Conservation (phyloP, 495 filamentous ascomycete genomes). For the Lepidopterella palustris region DNA sequence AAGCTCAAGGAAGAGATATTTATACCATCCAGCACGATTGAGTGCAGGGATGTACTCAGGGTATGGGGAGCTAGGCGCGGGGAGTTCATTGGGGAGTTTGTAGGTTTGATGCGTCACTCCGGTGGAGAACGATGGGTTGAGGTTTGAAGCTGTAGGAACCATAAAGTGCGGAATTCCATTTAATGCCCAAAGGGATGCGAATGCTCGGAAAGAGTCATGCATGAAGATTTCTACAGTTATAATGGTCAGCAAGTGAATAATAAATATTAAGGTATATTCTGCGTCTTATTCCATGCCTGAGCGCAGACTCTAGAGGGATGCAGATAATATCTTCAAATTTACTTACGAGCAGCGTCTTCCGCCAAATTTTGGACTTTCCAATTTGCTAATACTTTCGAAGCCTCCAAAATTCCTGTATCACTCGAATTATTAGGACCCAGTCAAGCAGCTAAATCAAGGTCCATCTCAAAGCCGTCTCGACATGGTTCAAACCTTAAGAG, state of each 20-base stretch:
- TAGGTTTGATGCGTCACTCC: neutral
- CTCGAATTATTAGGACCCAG: neutral
- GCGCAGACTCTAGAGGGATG: no score
- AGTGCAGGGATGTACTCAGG: conserved; percentile 23
- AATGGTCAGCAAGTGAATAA: neutral
- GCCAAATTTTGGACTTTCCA: conserved; percentile 17
- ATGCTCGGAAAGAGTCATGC: conserved; percentile 13
- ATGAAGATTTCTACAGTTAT: conserved; percentile 15
- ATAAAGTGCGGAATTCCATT: conserved; percentile 24
- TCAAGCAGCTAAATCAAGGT: neutral
- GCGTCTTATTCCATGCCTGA: neutral
- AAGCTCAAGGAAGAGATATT: conserved; percentile 23
- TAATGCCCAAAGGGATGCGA: conserved; percentile 18
- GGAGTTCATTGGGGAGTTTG: neutral
- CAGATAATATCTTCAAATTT: no score
- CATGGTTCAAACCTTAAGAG: neutral
- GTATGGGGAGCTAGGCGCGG: neutral
- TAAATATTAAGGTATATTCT: no score
- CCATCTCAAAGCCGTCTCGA: neutral
- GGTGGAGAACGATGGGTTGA: conserved; percentile 10
- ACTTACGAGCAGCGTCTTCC: conserved; percentile 22
- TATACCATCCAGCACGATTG: conserved; percentile 27
- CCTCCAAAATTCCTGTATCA: conserved; percentile 9
- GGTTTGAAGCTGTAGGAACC: conserved; percentile 9
- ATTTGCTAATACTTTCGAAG: conserved; percentile 20